Base-by-base conservation (phyloP, 768 basidiomycete species). In the Galerina sulciceps region DNA sequence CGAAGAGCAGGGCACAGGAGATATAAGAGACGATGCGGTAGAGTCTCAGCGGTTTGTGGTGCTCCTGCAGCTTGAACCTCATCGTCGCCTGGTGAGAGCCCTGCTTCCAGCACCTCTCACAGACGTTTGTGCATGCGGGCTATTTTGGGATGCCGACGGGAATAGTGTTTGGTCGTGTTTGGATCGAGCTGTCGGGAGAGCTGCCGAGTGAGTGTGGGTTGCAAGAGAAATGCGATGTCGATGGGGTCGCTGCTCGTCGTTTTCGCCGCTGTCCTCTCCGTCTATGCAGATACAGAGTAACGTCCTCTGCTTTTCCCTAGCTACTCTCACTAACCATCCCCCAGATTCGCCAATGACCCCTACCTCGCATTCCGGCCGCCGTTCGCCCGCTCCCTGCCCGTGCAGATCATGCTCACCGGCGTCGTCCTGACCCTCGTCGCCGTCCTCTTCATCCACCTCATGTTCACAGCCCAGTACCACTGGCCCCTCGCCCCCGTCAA, bases 391-490 rank as follows among this genome's bases (percentile, higher is more conserved):
- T 95, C 96, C 0, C 84, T 98, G 14, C 95, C 96, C 2, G 84
- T 96, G 0, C 97, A 99, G 68, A 85, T 98, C 50, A 82, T 97
- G 58, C 76, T 96, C 52, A 88, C 86, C 1, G 94, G 94, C 45
- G 84, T 97, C 61, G 85, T 93, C 5, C 76, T 96, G 61, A 92
- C 96, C 10, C 85, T 99, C 59, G 84, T 91, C 44, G 79, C 83
- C 44, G 89, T 96, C 17, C 87, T 99, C 42, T 81, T 97, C 65
- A 86, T 97, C 56, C 95, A 99, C 65, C 87, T 99, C 63, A 72
- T 94, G 58, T 97, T 99, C 76, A 98, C 97, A 4, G 91, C 90
- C 0, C 94, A 96, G 70, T 98, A 96, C 63, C 97, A 99, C 73
- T 93, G 91, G 84, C 93, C 94, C 0, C 87, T 99, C 40, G 94